These are phyloP conservation scores for Cokeromyces recurvatus DNA, from an alignment of 371 early-diverging fungal genomes.

Conservation along the genomic window DNA sequence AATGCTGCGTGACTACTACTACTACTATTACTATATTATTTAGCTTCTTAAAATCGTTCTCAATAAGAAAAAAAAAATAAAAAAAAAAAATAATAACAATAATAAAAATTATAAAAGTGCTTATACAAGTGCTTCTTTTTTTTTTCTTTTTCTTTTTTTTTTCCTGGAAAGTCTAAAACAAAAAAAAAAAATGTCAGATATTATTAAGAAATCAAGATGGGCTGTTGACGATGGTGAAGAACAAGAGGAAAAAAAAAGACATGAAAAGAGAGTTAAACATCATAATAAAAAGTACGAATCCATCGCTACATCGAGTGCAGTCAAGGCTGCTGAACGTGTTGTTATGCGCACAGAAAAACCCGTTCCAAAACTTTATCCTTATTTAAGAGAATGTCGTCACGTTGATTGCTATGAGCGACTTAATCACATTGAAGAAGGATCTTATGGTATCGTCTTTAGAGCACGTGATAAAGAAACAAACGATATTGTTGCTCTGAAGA, in stretches of 20 bases:
- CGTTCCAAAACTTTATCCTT: conserved; percentile 6
- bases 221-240: conserved; percentile 25
- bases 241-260: conserved; percentile 5
- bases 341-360: conserved; percentile 9
- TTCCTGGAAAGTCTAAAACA: too few species aligned
- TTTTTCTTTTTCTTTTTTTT: too few species aligned
- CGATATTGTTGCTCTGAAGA: conserved; percentile 97
- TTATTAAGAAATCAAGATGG: conserved; percentile 33
- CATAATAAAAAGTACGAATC: background rate
- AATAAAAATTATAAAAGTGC: too few species aligned
- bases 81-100: too few species aligned
- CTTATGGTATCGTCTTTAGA: conserved; percentile 98
- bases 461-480: conserved; percentile 89
- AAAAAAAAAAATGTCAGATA: conserved; percentile 10
- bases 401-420: conserved; percentile 88
- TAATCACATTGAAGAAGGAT: conserved; percentile 98
- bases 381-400: conserved; percentile 58
- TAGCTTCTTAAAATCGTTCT: too few species aligned
- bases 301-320: background rate
- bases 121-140: too few species aligned
- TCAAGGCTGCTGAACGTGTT: conserved; percentile 2
- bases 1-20: too few species aligned
- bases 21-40: too few species aligned
- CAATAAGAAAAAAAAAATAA: too few species aligned
- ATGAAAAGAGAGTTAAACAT: conserved; percentile 1